These are phyloP conservation scores for Penicillium hordei DNA, from an alignment of 2,329 filamentous ascomycete species.

Conservation along the genomic window DNA sequence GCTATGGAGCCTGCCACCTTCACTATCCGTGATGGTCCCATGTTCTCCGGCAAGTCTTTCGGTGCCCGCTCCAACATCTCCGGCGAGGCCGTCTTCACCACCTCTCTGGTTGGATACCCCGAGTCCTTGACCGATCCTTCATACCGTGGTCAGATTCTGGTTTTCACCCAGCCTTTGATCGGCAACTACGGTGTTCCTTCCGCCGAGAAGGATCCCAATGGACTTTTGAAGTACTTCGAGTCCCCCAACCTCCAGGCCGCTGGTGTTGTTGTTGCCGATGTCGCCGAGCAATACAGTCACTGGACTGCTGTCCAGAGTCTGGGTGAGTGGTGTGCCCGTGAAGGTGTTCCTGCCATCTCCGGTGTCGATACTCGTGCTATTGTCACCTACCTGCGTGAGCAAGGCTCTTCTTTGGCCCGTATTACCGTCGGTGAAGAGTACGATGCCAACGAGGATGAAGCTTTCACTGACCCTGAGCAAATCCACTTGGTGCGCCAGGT, in stretches of 20 bases:
- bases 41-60: slow-evolving; percentile 95
- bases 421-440: slow-evolving; percentile 97
- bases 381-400: slow-evolving; percentile 92
- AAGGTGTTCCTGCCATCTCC: slow-evolving; percentile 93
- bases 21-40: slow-evolving; percentile 91
- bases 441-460: slow-evolving; percentile 96
- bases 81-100: slow-evolving; percentile 97
- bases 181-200: slow-evolving; percentile 98
- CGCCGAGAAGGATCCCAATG: slow-evolving; percentile 76
- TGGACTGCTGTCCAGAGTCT: slow-evolving; percentile 98
- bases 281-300: slow-evolving; percentile 91
- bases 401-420: slow-evolving; percentile 90
- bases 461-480: slow-evolving; percentile 89
- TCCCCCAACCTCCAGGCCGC: slow-evolving; percentile 96
- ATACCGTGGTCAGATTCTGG: slow-evolving; percentile 81
- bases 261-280: slow-evolving; percentile 93
- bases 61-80: slow-evolving; percentile 96
- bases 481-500: slow-evolving; percentile 96
- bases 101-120: slow-evolving; percentile 94
- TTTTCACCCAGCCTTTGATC: slow-evolving; percentile 96
- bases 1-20: slow-evolving; percentile 82
- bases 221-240: slow-evolving; percentile 96
- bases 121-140: slow-evolving; percentile 76
- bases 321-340: slow-evolving; percentile 89
- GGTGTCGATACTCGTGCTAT: slow-evolving; percentile 97